A percentile compares a stretch with the other conserved stretches of the same genome.
These are phyloP conservation scores for Nannochloropsis gaditana DNA, from an alignment of 108 stramenopile genomes.

Conservation along the genomic window DNA sequence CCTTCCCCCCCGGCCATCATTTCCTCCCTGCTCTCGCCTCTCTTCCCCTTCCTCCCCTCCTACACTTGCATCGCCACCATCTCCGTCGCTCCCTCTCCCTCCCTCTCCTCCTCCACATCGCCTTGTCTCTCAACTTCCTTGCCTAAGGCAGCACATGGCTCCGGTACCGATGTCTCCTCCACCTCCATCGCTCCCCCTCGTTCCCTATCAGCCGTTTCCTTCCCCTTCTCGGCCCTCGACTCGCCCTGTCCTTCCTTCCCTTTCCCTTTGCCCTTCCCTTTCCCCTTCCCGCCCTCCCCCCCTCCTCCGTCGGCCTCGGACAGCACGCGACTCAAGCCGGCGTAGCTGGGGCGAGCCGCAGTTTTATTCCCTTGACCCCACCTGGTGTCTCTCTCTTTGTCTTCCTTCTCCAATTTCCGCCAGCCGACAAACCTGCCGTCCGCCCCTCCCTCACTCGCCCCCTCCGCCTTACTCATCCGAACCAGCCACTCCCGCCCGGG, in stretches of 20 bases:
- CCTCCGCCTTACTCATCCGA: neutral
- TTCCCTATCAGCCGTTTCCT: neutral
- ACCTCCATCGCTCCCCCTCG: neutral
- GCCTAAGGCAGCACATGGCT: neutral
- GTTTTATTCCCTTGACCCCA: neutral
- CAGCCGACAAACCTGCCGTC: neutral
- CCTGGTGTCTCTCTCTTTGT: slow-evolving; percentile 3
- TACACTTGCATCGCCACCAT: neutral
- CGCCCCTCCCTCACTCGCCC: neutral
- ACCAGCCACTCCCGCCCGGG: neutral
- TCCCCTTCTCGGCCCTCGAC: neutral
- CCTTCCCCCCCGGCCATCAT: neutral
- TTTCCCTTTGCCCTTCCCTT: neutral
- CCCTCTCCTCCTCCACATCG: neutral
- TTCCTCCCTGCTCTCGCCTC: neutral
- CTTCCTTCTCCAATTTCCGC: neutral
- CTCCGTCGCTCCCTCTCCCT: neutral
- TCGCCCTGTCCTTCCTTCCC: neutral
- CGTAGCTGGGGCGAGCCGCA: neutral
- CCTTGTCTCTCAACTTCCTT: neutral
- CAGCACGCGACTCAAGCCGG: neutral
- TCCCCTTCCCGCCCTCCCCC: neutral
- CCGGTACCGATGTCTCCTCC: neutral
- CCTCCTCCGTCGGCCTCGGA: neutral
- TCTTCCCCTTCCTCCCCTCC: neutral